Conservation (phyloP, 331 rosid species). For the Phaseolus coccineus region DNA sequence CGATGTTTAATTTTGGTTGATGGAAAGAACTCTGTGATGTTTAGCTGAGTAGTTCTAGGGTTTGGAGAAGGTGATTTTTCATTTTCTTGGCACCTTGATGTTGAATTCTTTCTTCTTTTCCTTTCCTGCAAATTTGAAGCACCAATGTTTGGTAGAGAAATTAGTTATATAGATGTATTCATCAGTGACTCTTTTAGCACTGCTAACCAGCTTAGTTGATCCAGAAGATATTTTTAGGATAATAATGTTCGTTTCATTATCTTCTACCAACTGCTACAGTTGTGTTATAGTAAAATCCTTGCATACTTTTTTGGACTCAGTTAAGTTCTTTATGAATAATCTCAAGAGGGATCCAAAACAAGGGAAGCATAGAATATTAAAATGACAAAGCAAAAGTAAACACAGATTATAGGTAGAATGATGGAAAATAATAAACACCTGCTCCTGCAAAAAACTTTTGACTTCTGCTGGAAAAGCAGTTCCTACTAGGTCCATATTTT, state of each 20-base stretch:
- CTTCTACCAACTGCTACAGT: constrained; percentile 5
- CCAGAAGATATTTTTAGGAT: background rate
- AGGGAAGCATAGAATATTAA: background rate
- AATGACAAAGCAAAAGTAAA: background rate
- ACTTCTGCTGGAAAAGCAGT: constrained; percentile 83
- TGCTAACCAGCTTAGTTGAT: background rate
- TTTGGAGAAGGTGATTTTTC: constrained; percentile 51
- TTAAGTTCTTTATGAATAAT: background rate
- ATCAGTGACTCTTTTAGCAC: background rate
- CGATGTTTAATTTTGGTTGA: constrained; percentile 57
- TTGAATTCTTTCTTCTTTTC: constrained; percentile 56
- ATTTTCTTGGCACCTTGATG: constrained; percentile 48
- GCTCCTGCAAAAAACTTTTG: constrained; percentile 68
- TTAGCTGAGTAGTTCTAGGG: constrained; percentile 57
- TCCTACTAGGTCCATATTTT: constrained; percentile 76
- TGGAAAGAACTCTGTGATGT: constrained; percentile 75
- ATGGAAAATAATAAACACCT: constrained; percentile 61
- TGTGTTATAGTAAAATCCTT: background rate
- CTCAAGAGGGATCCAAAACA: background rate
- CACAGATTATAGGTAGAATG: background rate
- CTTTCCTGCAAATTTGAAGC: constrained; percentile 61
- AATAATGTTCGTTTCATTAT: background rate
- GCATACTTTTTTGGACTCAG: background rate
- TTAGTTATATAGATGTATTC: background rate
- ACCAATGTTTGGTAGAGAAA: constrained; percentile 1